Conservation (phyloP, 805 yeast species). For the Yarrowia hollandica region DNA sequence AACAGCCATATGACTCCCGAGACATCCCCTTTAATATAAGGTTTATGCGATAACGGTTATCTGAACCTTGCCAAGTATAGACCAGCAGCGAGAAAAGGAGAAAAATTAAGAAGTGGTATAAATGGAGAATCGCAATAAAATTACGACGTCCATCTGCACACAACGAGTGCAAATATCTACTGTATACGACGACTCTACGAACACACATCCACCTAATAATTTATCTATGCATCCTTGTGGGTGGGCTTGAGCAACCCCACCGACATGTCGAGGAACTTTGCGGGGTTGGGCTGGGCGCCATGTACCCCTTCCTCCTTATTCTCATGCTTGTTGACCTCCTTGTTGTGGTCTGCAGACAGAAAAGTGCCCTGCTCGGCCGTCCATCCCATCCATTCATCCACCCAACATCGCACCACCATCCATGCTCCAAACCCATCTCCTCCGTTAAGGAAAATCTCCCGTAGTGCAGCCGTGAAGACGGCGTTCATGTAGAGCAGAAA, state of each 20-base stretch:
- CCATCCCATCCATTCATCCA: slow-evolving; percentile 71
- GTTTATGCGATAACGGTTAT: slow-evolving; percentile 18
- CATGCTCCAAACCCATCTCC: slow-evolving; percentile 66
- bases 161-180: too few species aligned
- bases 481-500: slow-evolving; percentile 56
- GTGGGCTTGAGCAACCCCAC: slow-evolving; percentile 23
- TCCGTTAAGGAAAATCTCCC: slow-evolving; percentile 61
- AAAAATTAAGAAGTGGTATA: too few species aligned
- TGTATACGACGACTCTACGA: background rate
- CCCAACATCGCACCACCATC: slow-evolving; percentile 78
- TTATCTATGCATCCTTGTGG: slow-evolving; percentile 29
- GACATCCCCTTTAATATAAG: background rate
- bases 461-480: slow-evolving; percentile 56
- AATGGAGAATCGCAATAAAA: too few species aligned
- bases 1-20: background rate
- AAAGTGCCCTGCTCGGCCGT: slow-evolving; percentile 52
- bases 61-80: slow-evolving; percentile 26
- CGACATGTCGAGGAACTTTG: slow-evolving; percentile 21
- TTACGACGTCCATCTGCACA: too few species aligned
- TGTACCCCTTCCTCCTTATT: background rate
- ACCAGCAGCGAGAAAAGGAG: background rate
- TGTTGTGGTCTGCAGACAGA: slow-evolving; percentile 31
- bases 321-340: slow-evolving; percentile 17
- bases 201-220: background rate
- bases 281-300: slow-evolving; percentile 4